These are phyloP conservation scores for Bryopsis sp. DNA, from an alignment of 139 green algal genomes.

Conservation along the genomic window DNA sequence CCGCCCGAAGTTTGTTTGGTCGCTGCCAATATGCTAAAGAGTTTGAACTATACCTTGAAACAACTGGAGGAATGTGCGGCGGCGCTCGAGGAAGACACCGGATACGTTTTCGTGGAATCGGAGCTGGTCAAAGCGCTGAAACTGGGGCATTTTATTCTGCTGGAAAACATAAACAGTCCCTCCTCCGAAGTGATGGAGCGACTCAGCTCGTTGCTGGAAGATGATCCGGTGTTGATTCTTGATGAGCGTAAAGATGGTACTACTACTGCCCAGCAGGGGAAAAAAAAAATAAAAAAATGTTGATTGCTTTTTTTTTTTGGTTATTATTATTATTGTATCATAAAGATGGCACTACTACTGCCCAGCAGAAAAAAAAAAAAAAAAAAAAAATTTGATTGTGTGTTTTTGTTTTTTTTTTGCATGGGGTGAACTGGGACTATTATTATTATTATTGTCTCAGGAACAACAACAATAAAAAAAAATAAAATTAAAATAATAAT, in stretches of 20 bases:
- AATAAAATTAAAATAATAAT: too few species aligned
- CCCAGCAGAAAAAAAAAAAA: too few species aligned
- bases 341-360: too few species aligned
- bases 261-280: too few species aligned
- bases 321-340: too few species aligned
- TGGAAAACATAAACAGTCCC: constrained; percentile 35
- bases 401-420: too few species aligned
- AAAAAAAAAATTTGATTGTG: too few species aligned
- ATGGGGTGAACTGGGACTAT: too few species aligned
- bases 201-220: constrained; percentile 30
- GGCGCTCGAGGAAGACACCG: background rate
- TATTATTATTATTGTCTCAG: too few species aligned
- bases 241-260: constrained; percentile 29
- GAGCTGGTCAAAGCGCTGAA: constrained; percentile 3
- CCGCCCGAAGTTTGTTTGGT: background rate
- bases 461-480: too few species aligned
- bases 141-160: constrained; percentile 20
- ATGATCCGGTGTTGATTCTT: constrained; percentile 24
- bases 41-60: background rate
- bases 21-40: background rate
- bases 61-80: background rate
- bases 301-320: too few species aligned
- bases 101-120: background rate
- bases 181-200: constrained; percentile 32
- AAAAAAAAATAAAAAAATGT: too few species aligned